Conservation (phyloP, 306 rosid species). For the Glycyrrhiza uralensis region DNA sequence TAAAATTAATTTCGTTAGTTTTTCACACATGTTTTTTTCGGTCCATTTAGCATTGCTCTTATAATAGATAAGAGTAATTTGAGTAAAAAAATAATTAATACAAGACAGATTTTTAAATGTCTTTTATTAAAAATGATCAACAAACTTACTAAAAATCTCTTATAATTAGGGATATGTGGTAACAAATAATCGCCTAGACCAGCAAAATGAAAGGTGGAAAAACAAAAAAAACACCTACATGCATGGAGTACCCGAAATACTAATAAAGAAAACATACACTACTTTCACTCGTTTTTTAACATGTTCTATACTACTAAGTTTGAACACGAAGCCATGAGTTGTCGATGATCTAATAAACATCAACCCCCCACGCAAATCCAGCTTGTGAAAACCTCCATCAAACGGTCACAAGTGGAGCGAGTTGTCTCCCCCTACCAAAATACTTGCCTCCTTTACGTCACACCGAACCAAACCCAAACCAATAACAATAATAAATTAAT, state of each 20-base stretch:
- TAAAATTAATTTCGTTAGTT: too few species aligned
- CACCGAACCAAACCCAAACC: neutral
- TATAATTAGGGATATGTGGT: too few species aligned
- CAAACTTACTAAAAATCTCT: too few species aligned
- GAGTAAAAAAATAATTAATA: too few species aligned
- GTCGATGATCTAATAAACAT: neutral
- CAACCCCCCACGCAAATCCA: conserved; percentile 21
- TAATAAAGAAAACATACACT: neutral
- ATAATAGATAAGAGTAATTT: too few species aligned
- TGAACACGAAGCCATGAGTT: conserved; percentile 15
- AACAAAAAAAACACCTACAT: neutral
- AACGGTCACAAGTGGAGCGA: conserved; percentile 1
- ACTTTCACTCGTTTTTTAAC: neutral
- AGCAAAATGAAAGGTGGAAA: too few species aligned
- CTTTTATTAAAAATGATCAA: too few species aligned
- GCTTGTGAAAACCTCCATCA: neutral
- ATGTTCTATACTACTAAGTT: conserved; percentile 5
- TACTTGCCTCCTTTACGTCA: conserved; percentile 15
- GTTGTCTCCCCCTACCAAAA: conserved; percentile 20
- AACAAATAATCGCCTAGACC: too few species aligned
- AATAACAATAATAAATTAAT: too few species aligned
- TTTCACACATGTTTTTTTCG: too few species aligned
- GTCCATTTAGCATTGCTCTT: too few species aligned
- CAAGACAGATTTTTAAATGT: too few species aligned
- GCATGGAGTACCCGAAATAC: neutral